phyloP scores from a whole-genome alignment of 1,284 basidiomycete genomes.

The Wallemia mellicola region DNA sequence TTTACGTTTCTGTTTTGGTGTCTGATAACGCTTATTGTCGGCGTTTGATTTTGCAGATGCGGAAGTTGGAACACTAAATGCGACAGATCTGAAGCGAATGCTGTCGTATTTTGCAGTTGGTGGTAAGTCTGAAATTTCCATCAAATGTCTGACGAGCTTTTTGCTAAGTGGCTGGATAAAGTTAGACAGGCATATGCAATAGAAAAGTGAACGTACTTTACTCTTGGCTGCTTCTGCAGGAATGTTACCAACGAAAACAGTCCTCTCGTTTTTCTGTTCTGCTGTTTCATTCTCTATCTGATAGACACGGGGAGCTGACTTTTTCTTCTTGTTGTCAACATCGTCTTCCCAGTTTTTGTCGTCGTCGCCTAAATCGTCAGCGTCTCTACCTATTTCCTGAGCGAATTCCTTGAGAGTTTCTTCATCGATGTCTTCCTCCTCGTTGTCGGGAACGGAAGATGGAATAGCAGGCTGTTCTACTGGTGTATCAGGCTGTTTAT shows the following conservation, averaged over 20 bases:
- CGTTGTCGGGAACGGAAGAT: too few relatives aligned
- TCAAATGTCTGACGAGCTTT: constrained; percentile 14
- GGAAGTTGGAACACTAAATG: constrained; percentile 48
- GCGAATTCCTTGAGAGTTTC: not conserved
- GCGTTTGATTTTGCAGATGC: constrained; percentile 2
- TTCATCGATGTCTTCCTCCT: not conserved
- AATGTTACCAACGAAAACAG: constrained; percentile 81
- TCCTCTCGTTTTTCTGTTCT: constrained; percentile 41
- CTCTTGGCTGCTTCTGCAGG: constrained; percentile 41
- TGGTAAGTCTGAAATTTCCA: constrained; percentile 9
- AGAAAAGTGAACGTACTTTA: constrained; percentile 23
- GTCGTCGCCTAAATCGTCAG: not conserved
- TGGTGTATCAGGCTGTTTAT: not conserved
- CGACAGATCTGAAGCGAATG: constrained; percentile 61
- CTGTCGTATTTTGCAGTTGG: constrained; percentile 38
- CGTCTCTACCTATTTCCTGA: not conserved
- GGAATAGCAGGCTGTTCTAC: too few relatives aligned
- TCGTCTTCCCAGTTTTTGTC: not conserved
- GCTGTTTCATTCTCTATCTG: constrained; percentile 9
- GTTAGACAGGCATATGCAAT: not conserved
- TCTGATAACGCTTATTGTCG: constrained; percentile 26
- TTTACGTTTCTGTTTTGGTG: constrained; percentile 62
- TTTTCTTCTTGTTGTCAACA: constrained; percentile 4
- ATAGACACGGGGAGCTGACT: constrained; percentile 5
- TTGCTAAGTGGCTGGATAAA: constrained; percentile 11